These are phyloP conservation scores for Neurospora sublineolata DNA, from an alignment of 495 filamentous ascomycete genomes.

Conservation along the genomic window DNA sequence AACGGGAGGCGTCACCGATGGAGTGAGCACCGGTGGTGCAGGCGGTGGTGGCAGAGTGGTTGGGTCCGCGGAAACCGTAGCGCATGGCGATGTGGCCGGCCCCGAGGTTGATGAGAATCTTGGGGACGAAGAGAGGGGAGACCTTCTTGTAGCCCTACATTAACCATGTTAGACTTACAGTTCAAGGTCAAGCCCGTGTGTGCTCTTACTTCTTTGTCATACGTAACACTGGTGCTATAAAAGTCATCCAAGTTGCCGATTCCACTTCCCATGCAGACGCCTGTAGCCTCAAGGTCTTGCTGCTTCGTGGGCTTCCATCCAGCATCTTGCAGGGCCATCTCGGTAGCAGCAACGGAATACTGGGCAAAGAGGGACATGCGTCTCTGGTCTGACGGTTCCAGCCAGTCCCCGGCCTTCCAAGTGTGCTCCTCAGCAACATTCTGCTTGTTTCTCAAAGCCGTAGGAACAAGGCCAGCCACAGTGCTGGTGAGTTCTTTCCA, in stretches of 20 bases:
- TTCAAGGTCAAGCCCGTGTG: background rate
- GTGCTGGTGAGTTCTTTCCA: conserved; percentile 67
- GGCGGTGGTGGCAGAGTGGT: conserved; percentile 83
- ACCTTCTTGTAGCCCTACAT: conserved; percentile 78
- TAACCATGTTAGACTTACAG: background rate
- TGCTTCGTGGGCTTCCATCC: conserved; percentile 56
- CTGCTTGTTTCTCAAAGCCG: background rate
- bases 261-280: conserved; percentile 88
- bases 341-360: conserved; percentile 76
- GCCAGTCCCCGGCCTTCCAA: conserved; percentile 72
- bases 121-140: conserved; percentile 83
- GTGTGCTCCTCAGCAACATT: conserved; percentile 13
- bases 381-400: conserved; percentile 57
- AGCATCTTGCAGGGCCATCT: conserved; percentile 79
- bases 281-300: conserved; percentile 60
- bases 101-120: conserved; percentile 84
- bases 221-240: conserved; percentile 68
- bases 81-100: conserved; percentile 92
- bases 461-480: conserved; percentile 73
- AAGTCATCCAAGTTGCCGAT: conserved; percentile 90
- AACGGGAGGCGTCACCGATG: conserved; percentile 81
- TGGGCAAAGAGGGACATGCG: conserved; percentile 87
- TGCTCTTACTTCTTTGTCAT: conserved; percentile 54
- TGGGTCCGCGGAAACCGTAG: conserved; percentile 81
- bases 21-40: conserved; percentile 94